Evolutionary conservation across 1,139 yeast genomes (phyloP).

Genomic region (Geotrichum europaeum): DNA sequence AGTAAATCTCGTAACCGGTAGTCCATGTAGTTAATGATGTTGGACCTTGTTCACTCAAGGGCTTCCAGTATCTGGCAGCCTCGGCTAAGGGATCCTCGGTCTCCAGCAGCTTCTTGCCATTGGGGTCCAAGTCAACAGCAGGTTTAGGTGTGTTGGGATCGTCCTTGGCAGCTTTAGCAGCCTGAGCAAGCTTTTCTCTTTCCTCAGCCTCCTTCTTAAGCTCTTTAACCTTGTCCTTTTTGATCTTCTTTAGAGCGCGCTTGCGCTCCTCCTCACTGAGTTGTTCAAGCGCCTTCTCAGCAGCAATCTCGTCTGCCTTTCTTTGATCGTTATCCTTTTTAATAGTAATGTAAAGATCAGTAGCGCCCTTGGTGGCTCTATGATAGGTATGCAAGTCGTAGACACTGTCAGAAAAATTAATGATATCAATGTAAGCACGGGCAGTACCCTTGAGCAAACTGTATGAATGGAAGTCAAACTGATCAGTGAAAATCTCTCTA

Average conservation of each 20-base stretch:
- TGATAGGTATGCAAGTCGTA: slow-evolving; percentile 64
- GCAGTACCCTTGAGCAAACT: slow-evolving; percentile 90
- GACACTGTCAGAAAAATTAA: slow-evolving; percentile 75
- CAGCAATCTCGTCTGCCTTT: slow-evolving; percentile 22
- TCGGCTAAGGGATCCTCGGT: slow-evolving; percentile 39
- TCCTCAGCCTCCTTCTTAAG: slow-evolving; percentile 29
- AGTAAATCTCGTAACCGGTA: slow-evolving; percentile 42
- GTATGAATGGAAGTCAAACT: slow-evolving; percentile 89
- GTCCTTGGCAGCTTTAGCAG: slow-evolving; percentile 20
- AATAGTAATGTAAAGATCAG: slow-evolving; percentile 51
- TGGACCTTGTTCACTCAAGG: slow-evolving; percentile 33
- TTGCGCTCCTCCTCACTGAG: slow-evolving; percentile 33
- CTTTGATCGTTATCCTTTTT: slow-evolving; percentile 20
- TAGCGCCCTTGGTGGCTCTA: slow-evolving; percentile 63
- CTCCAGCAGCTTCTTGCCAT: slow-evolving; percentile 38
- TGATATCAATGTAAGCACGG: slow-evolving; percentile 67
- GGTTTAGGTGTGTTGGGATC: slow-evolving; percentile 17
- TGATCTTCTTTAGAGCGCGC: slow-evolving; percentile 34
- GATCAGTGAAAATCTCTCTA: slow-evolving; percentile 71
- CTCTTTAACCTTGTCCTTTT: slow-evolving; percentile 40
- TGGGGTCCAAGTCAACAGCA: slow-evolving; percentile 39
- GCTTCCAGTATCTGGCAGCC: slow-evolving; percentile 37
- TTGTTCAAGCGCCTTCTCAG: slow-evolving; percentile 25
- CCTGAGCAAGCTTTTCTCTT: slow-evolving; percentile 7
- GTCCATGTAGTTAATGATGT: slow-evolving; percentile 35